Evolutionary conservation across 2,329 filamentous ascomycete genomes (phyloP).

Genomic region (Calycina marina): DNA sequence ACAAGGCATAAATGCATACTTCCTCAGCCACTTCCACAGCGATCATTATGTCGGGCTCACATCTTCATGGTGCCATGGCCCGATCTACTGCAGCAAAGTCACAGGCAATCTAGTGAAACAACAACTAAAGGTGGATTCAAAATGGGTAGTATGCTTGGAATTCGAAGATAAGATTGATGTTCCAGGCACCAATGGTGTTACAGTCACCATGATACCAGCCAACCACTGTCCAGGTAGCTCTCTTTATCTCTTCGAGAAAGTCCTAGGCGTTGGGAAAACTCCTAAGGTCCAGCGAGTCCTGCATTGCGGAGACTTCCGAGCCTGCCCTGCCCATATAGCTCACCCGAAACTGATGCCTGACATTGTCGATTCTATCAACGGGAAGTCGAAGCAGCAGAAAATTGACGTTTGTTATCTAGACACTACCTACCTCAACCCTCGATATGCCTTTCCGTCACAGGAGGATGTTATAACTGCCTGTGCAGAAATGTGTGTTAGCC

Average conservation of each 20-base stretch:
- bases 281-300: conserved; percentile 62
- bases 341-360: conserved; percentile 75
- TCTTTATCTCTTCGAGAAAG: conserved; percentile 82
- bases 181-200: conserved; percentile 66
- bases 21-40: conserved; percentile 94
- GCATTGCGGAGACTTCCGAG: conserved; percentile 92
- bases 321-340: conserved; percentile 68
- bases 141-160: conserved; percentile 73
- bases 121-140: conserved; percentile 71
- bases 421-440: conserved; percentile 90
- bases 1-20: conserved; percentile 84
- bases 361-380: conserved; percentile 51
- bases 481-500: conserved; percentile 69
- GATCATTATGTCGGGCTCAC: conserved; percentile 93
- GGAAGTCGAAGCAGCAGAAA: conserved; percentile 63
- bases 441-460: conserved; percentile 87
- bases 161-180: conserved; percentile 72
- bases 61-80: conserved; percentile 77
- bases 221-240: conserved; percentile 96
- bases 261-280: conserved; percentile 42
- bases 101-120: conserved; percentile 80
- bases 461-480: conserved; percentile 77
- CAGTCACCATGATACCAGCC: conserved; percentile 86
- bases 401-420: conserved; percentile 95
- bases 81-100: conserved; percentile 90